A percentile compares a stretch with the other conserved stretches of the same genome.
phyloP scores from a whole-genome alignment of 1,284 basidiomycete genomes.

The Anthracocystis panici-leucophaei region DNA sequence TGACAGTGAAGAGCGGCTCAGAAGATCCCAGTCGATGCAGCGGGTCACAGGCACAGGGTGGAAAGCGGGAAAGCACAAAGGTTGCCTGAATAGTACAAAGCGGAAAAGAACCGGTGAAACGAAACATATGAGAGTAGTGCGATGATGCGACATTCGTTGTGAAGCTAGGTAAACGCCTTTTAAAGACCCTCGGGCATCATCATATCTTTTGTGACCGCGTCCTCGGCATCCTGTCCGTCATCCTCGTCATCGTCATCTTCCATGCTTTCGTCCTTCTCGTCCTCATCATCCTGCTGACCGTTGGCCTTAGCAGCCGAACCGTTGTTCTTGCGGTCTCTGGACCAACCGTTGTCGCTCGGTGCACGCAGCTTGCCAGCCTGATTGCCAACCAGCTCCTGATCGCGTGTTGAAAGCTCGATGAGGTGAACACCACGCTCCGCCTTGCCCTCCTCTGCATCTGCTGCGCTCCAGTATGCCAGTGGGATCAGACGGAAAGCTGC shows the following conservation, averaged over 20 bases:
- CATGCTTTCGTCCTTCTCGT: constrained; percentile 29
- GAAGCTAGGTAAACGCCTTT: not conserved
- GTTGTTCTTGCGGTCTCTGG: constrained; percentile 40
- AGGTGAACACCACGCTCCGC: constrained; percentile 49
- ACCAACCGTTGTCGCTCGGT: constrained; percentile 49
- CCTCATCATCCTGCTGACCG: constrained; percentile 19
- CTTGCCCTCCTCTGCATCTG: constrained; percentile 51
- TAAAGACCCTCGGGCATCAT: constrained; percentile 60
- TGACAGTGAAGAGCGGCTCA: too few species aligned
- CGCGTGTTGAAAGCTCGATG: constrained; percentile 49
- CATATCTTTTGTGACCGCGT: constrained; percentile 55
- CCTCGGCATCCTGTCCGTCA: constrained; percentile 43
- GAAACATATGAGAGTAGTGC: not conserved
- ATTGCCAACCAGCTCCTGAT: constrained; percentile 51
- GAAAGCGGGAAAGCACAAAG: not conserved
- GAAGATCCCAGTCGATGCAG: not conserved
- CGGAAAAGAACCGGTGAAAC: not conserved
- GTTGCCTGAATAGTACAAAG: constrained; percentile 8
- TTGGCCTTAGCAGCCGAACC: constrained; percentile 24
- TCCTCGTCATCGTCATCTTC: constrained; percentile 46
- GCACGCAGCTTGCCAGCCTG: constrained; percentile 44
- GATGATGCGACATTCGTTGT: not conserved
- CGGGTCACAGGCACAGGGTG: too few species aligned
- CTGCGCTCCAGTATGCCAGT: constrained; percentile 65
- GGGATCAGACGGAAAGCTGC: constrained; percentile 66